Evolutionary conservation across 164 flowering plant genomes (phyloP), one percentile per base, ranked within the genome.

Genomic region (Saururus chinensis): DNA sequence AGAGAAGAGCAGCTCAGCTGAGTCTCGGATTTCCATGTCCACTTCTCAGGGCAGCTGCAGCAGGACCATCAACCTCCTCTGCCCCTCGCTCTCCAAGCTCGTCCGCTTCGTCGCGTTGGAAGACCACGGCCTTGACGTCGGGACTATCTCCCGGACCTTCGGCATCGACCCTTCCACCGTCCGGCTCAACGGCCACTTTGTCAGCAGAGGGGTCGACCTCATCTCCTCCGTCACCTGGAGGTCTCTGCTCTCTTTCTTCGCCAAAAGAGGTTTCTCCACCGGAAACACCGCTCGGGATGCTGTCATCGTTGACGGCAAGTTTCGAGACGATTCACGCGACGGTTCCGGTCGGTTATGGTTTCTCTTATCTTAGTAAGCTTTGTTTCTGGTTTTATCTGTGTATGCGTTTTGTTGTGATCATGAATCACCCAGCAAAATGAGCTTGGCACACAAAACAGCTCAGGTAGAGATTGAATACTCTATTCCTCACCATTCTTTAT

Each of bases 221-320:
- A 62, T 86, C 20, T 76, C 92, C 26, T 84, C 88, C 19, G 81
- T 87, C 48, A 85, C 95, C 0, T 89, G 95, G 95, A 78, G 74
- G 45, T 81, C 93, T 16, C 79, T 89, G 54, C 80, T 89, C 37
- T 75, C 82, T 11, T 87, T 82, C 77, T 89, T 89, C 79, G 69
- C 81, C 10, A 42, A 77, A 24, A 78, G 80, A 16, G 84, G 90
- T 17, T 61, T 87, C 41, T 63, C 97, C 40, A 80, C 86, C 12
- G 93, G 97, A 1, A 24, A 56, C 22, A 41, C 64, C 60, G 72
- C 69, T 24, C 8, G 35, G 9, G 68, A 69, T 24, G 72, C 84
- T 4, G 70, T 87, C 25, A 16, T 80, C 51, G 83, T 85, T 48
- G 73, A 80, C 22, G 95, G 92, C 57, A 90, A 83, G 76, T 80